Evolutionary conservation across 441 rosid species (phyloP).

Genomic region (Populus hybrid): DNA sequence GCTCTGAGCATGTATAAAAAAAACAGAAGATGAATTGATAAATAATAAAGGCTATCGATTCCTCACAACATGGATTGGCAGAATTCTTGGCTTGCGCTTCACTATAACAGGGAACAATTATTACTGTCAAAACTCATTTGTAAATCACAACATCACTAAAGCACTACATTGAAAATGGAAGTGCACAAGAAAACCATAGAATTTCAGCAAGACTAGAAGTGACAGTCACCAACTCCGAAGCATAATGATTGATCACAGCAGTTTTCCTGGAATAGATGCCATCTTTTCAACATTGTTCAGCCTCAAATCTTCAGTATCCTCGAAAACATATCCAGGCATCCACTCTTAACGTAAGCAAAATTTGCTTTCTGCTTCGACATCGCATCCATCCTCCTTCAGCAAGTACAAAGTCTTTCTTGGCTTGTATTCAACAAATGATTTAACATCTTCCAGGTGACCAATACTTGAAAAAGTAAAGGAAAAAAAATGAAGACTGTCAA

Average conservation of each 20-base stretch:
- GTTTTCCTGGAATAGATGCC: background rate
- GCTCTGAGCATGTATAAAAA: background rate
- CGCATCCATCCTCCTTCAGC: background rate
- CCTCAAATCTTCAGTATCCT: background rate
- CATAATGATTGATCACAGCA: background rate
- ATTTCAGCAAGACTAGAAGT: background rate
- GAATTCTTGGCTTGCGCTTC: background rate
- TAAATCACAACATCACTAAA: background rate
- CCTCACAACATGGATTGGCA: background rate
- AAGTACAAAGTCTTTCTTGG: background rate
- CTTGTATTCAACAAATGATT: no score
- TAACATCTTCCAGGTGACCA: no score
- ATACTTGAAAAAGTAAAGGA: no score
- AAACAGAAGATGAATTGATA: background rate
- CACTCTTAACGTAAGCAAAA: background rate
- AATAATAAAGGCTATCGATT: background rate
- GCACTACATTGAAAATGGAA: background rate
- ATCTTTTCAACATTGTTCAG: background rate
- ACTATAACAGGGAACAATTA: background rate
- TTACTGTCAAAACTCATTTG: background rate
- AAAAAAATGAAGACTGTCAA: no score
- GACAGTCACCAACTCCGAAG: background rate
- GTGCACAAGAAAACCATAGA: no score
- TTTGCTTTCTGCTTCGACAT: background rate
- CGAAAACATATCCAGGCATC: background rate